phyloP scores from a whole-genome alignment of 2,329 filamentous ascomycete genomes.

The Nectriaceae sp. region DNA sequence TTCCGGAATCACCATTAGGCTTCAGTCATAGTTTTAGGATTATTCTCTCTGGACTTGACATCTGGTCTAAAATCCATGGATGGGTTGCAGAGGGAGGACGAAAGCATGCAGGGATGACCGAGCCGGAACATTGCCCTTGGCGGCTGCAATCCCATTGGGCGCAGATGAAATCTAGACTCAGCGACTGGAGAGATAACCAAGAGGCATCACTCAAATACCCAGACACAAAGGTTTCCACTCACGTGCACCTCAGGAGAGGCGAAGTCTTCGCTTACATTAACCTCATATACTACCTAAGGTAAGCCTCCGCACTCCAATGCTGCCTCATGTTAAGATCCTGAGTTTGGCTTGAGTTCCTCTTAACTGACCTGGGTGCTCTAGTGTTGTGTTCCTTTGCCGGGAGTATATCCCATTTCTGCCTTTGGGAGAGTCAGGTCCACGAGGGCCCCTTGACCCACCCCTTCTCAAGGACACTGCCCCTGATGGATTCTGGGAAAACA shows the following conservation, averaged over 20 bases:
- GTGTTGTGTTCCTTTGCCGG: slow-evolving; percentile 42
- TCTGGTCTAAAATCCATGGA: slow-evolving; percentile 43
- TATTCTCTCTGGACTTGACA: slow-evolving; percentile 44
- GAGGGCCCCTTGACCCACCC: slow-evolving; percentile 43
- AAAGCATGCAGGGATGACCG: slow-evolving; percentile 40
- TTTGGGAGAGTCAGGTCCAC: slow-evolving; percentile 33
- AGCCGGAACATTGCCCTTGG: slow-evolving; percentile 42
- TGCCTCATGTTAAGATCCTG: rapidly evolving
- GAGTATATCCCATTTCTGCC: slow-evolving; percentile 49
- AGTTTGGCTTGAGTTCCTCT: neutral
- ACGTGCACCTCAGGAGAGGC: slow-evolving; percentile 41
- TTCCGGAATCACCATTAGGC: too few relatives aligned
- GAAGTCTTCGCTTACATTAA: slow-evolving; percentile 46
- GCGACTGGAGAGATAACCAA: slow-evolving; percentile 38
- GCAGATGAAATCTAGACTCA: slow-evolving; percentile 29
- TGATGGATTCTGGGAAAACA: slow-evolving; percentile 41
- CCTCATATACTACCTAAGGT: slow-evolving; percentile 46
- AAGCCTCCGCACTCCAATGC: neutral
- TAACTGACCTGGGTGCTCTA: slow-evolving; percentile 14
- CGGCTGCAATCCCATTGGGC: slow-evolving; percentile 37
- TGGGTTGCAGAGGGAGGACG: slow-evolving; percentile 46
- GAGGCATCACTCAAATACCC: slow-evolving; percentile 40
- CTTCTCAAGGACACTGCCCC: slow-evolving; percentile 40
- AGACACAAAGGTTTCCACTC: slow-evolving; percentile 36
- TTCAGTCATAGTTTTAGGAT: slow-evolving; percentile 35